Evolutionary conservation across 2,329 filamentous ascomycete species (phyloP), one percentile per base, ranked within the genome.

Genomic region (Leptosphaerulina australis): DNA sequence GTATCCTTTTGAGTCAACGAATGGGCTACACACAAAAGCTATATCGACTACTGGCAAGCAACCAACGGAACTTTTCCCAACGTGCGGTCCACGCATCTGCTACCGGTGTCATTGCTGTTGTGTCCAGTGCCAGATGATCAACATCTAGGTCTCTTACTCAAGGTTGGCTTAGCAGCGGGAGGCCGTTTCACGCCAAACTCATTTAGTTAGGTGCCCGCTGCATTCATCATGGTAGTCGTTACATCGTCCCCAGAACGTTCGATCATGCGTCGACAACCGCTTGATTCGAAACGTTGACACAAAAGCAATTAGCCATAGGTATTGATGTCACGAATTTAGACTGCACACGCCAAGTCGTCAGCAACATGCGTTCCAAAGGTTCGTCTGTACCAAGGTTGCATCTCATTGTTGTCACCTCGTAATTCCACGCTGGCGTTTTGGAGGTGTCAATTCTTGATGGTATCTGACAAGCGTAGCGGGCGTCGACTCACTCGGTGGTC

Each of bases 181-280:
- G 7, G n/a, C 28, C 17, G 48, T 51, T 51, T 51, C 36, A 46
- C 25, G 36, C 41, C 31, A 41, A 35, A 25, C 30, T 15, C 1
- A 41, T 28, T 6, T 7, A 21, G 35, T 15, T 26, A 41, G 26
- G 31, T 30, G 38, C 28, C 48, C 36, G 41, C 36, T 41, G 30
- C 28, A 26, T 9, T 5, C 47, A 35, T 50, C 25, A 36, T 51
- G 41, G 48, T 21, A 41, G 30, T 28, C 24, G 18, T 22, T 18
- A 5, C 21, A 24, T 18, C 28, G n/a, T 36, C 10, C 36, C 17
- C 25, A 12, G 31, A 51, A 24, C 31, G 11, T 18, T 17, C 3
- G 36, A 40, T 25, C 28, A 0, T 46, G 43, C 48, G 37, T 31
- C 25, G 22, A 36, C 25, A n/a, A 37, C 31, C 12, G 12, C 24